Evolutionary conservation across 306 rosid genomes (phyloP).

Genomic region (Albizia julibrissin): DNA sequence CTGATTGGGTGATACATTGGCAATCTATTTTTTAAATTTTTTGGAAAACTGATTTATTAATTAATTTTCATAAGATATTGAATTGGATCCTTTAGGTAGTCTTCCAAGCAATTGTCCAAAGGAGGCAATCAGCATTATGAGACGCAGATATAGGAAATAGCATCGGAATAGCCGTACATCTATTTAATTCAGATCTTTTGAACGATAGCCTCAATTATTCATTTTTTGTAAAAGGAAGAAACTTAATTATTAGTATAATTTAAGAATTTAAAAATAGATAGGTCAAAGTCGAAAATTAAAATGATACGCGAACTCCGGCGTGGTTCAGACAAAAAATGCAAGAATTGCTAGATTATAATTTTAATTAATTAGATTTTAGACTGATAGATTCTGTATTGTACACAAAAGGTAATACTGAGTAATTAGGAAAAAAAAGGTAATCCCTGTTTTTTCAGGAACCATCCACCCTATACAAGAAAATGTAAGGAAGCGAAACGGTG

Average conservation of each 20-base stretch:
- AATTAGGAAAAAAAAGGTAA: background rate
- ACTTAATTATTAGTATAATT: background rate
- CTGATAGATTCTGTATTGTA: constrained; percentile 27
- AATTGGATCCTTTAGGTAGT: background rate
- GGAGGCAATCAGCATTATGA: background rate
- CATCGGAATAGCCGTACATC: background rate
- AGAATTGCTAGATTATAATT: background rate
- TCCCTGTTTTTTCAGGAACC: constrained; percentile 23
- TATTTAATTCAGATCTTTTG: background rate
- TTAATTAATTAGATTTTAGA: constrained; percentile 38
- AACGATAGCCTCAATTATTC: background rate
- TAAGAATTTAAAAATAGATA: background rate
- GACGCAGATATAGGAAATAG: background rate
- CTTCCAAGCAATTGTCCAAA: background rate
- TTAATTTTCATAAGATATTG: background rate
- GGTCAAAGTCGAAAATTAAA: background rate
- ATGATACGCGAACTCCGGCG: background rate
- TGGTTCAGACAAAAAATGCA: background rate
- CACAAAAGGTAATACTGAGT: background rate
- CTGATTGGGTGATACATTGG: background rate
- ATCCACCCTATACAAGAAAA: constrained; percentile 17
- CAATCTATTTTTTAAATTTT: background rate
- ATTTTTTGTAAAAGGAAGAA: background rate
- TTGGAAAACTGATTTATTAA: background rate
- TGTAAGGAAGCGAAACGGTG: background rate